Percentiles rank a stretch among this genome's conserved stretches.
Evolutionary conservation across 306 rosid genomes (phyloP).

Genomic region (Lathyrus tuberosus): DNA sequence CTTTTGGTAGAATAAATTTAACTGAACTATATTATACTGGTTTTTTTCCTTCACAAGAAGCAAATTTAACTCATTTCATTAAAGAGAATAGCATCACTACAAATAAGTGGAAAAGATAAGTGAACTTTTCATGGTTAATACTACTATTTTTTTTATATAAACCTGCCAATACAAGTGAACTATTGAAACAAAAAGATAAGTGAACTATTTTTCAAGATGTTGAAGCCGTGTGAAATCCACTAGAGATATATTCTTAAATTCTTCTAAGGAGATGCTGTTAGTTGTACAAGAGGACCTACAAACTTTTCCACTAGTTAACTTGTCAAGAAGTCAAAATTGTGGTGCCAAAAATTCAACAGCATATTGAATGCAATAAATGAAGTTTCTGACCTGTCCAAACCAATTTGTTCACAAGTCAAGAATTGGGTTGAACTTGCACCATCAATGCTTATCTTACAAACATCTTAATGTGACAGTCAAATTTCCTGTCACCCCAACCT

Average conservation of each 20-base stretch:
- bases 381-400: constrained; percentile 41
- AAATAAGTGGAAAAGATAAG: no score
- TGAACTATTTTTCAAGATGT: not conserved
- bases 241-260: no score
- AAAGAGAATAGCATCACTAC: no score
- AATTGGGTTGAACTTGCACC: constrained; percentile 20
- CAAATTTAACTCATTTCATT: no score
- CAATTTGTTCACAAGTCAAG: constrained; percentile 27
- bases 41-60: no score
- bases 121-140: no score
- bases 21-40: no score
- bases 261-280: not conserved
- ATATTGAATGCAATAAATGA: constrained; percentile 41
- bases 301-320: not conserved
- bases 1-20: no score
- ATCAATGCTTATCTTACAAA: constrained; percentile 33
- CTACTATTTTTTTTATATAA: no score
- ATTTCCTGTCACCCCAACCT: constrained; percentile 8
- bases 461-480: constrained; percentile 31
- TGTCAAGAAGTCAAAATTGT: constrained; percentile 28
- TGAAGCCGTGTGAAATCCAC: not conserved
- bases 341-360: constrained; percentile 34
- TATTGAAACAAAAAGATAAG: not conserved
- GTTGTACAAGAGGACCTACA: not conserved
- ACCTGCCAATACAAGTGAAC: no score